Base-by-base conservation (phyloP, 2,329 filamentous ascomycete species). In the Plectosphaerella sp. region DNA sequence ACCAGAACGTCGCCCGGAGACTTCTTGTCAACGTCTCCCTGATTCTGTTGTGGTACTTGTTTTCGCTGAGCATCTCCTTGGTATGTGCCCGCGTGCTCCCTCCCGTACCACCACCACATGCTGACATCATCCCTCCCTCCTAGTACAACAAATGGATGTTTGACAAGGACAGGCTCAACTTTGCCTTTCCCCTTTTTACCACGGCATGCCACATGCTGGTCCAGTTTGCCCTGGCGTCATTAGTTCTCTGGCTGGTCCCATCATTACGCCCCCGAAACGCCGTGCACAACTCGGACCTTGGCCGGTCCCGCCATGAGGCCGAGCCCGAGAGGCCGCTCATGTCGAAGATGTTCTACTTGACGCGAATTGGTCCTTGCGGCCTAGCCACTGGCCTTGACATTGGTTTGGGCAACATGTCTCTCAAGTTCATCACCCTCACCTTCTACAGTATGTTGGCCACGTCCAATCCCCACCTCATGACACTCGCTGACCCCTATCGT, bases 101-200 rank as follows among this genome's bases (percentile, higher is more conserved):
- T 46, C 12, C 12, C n/a, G 16, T 39, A n/a, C 15, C 37, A 39
- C 37, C 37, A 37, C 35, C 37, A 41, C 10, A 20, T 2, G 11
- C 45, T 51, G 42, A 52, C 48, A 51, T 45, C 39, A 12, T 16
- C 16, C 20, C 45, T 16, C 16, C 22, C 45, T n/a, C 33, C 48
- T 58, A 94, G 87, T 99, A 97, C 78, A 99, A 99, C 80, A 97
- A 97, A 75, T 97, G 94, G 94, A 97, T 99, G 93, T 97, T 99
- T 72, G 89, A 89, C 63, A 81, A 87, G 56, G 81, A 87, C 59
- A 84, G 88, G 59, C 82, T 95, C 60, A 87, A 97, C 70, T 99
- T 99, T 67, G 86, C 89, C 49, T 97, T 94, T 64, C 94, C 94
- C 39, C 80, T 99, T 48, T 97, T 97, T 71, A 96, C 92, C 11